Evolutionary conservation across 2,329 filamentous ascomycete species (phyloP).

Genomic region (Cytospora mali): DNA sequence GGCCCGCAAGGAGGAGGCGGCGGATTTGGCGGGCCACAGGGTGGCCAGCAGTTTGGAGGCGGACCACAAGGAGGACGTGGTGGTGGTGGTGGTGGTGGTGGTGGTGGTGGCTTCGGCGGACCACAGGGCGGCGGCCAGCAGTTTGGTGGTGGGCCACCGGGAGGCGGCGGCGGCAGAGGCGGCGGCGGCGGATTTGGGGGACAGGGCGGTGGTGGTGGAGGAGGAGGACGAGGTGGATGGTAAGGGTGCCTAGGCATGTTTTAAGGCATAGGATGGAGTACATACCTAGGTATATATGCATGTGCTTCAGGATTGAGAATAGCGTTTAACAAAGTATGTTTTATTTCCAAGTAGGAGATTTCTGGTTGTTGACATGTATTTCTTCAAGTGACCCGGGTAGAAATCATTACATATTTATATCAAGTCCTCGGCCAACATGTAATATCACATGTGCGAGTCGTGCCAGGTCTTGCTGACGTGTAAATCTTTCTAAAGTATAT

Average conservation of each 20-base stretch:
- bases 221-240: background rate
- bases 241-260: background rate
- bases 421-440: no score
- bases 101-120: background rate
- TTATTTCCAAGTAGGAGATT: no score
- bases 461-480: no score
- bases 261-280: background rate
- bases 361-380: no score
- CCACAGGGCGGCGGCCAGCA: background rate
- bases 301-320: background rate
- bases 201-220: background rate
- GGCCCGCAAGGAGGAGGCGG: background rate
- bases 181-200: background rate
- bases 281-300: no score
- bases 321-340: background rate
- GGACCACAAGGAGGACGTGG: background rate
- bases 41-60: background rate
- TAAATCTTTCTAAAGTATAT: no score
- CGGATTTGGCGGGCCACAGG: background rate
- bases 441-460: no score
- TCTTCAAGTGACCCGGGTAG: no score
- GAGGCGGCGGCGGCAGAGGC: background rate
- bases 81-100: background rate
- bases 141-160: slow-evolving; percentile 1
- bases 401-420: no score